Evolutionary conservation across 495 filamentous ascomycete genomes (phyloP).

Genomic region (Cudoniella acicularis): DNA sequence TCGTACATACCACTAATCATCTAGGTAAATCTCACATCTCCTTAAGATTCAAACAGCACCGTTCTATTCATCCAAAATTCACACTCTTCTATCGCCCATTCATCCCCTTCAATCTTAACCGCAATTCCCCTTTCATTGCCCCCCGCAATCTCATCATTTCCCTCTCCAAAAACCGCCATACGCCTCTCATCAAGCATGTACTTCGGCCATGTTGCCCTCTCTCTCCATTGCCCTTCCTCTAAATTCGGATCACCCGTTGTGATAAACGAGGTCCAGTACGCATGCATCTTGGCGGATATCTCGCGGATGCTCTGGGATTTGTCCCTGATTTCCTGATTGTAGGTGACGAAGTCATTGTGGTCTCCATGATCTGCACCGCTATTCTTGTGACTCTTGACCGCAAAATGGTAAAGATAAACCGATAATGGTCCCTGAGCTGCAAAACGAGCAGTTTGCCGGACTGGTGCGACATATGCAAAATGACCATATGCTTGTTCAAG

Average conservation of each 20-base stretch:
- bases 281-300: slow-evolving; percentile 50
- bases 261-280: slow-evolving; percentile 54
- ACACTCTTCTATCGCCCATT: slow-evolving; percentile 46
- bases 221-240: slow-evolving; percentile 15
- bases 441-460: slow-evolving; percentile 56
- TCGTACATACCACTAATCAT: not conserved
- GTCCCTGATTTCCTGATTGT: slow-evolving; percentile 38
- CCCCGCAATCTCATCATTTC: slow-evolving; percentile 55
- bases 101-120: slow-evolving; percentile 39
- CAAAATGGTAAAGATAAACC: slow-evolving; percentile 59
- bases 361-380: slow-evolving; percentile 58
- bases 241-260: slow-evolving; percentile 48
- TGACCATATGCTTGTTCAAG: slow-evolving; percentile 61
- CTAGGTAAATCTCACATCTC: not conserved
- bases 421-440: slow-evolving; percentile 36
- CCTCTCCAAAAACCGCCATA: slow-evolving; percentile 56
- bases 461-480: slow-evolving; percentile 64
- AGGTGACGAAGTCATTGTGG: slow-evolving; percentile 54
- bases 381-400: slow-evolving; percentile 40
- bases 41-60: slow-evolving; percentile 7
- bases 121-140: slow-evolving; percentile 36
- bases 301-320: slow-evolving; percentile 41
- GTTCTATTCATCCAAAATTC: slow-evolving; percentile 51
- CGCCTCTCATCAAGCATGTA: slow-evolving; percentile 4
- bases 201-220: slow-evolving; percentile 16